Evolutionary conservation across 805 yeast species (phyloP), one percentile per base, ranked within the genome.

Genomic region (Ogataea salicorniae): DNA sequence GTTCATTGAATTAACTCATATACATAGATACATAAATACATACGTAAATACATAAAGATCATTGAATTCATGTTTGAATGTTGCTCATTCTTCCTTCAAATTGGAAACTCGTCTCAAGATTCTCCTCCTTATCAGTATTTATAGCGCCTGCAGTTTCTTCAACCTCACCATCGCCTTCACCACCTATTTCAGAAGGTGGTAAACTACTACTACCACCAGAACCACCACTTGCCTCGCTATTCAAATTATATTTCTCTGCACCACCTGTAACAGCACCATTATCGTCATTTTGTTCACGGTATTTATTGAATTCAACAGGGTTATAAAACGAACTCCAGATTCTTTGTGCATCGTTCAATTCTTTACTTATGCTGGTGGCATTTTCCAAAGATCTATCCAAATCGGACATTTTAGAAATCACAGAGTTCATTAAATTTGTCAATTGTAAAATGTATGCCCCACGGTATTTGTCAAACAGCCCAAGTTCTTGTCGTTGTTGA

Each of bases 31-130:
- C n/a, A 29, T 31, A n/a, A n/a, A n/a, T n/a, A n/a, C n/a, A n/a
- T n/a, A n/a, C n/a, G n/a, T n/a, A n/a, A n/a, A n/a, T n/a, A 31
- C 9, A 17, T 41, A 26, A 41, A 5, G 6, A 14, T n/a, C 5
- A 18, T 38, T 26, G 1, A 5, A 8, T 23, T 38, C 26, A 20
- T 14, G 31, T 17, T 9, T 38, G 37, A n/a, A 51, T 48, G 46
- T 55, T 56, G 41, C 60, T 57, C 60, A 59, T 57, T 42, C 60
- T 46, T n/a, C 60, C 61, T 37, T 59, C 62, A 36, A 59, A 59
- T 38, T 50, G 57, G 46, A 59, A 57, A 34, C 62, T 59, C 35
- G 42, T 48, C 4, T 42, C 54, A 11, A 11, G 29, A 2, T 34
- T 41, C 15, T 39, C 38, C 5, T 7, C 41, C 15, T 40, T 46